phyloP scores from a whole-genome alignment of 257 asterid genomes.

The Solanum lycopersicoides region DNA sequence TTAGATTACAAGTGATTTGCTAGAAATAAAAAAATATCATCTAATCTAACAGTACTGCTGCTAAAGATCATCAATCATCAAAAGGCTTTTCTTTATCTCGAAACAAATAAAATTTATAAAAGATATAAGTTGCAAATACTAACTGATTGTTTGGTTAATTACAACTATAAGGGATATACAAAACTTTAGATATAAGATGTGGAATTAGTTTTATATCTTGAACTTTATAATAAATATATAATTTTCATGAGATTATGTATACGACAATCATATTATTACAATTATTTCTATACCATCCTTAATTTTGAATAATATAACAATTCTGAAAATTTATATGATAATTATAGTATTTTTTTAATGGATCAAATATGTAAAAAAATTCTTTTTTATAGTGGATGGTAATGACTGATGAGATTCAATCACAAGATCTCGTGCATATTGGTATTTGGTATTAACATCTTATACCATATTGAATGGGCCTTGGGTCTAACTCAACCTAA shows the following conservation, averaged over 20 bases:
- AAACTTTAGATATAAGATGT: neutral
- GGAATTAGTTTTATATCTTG: neutral
- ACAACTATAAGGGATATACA: neutral
- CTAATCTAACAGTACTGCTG: neutral
- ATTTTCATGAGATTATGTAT: neutral
- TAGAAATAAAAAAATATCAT: neutral
- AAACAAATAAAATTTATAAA: neutral
- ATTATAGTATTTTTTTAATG: neutral
- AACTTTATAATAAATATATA: neutral
- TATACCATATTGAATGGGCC: neutral
- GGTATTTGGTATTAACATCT: too few relatives aligned
- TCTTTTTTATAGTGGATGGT: neutral
- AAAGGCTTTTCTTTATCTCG: neutral
- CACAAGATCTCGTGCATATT: too few relatives aligned
- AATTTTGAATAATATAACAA: neutral
- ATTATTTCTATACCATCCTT: neutral
- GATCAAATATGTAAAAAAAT: neutral
- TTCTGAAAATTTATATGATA: neutral
- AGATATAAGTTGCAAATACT: neutral
- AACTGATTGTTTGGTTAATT: neutral
- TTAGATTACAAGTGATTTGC: neutral
- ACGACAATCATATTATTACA: neutral
- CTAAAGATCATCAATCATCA: neutral
- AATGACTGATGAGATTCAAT: too few relatives aligned
- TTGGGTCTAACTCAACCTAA: neutral